Base-by-base conservation (phyloP, 768 basidiomycete species). In the Termitomyces sp. region DNA sequence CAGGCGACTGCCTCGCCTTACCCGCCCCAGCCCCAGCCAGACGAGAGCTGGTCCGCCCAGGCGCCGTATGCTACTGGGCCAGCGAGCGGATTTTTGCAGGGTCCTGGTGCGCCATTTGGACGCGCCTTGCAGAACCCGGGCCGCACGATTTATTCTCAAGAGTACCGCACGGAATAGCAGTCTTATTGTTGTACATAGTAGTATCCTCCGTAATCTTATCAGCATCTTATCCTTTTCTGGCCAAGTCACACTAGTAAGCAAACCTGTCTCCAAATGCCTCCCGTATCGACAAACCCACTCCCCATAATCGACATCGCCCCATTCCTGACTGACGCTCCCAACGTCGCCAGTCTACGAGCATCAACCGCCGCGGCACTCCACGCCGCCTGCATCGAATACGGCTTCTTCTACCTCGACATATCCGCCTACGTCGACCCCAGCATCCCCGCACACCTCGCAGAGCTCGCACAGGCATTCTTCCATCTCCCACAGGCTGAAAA, bases 401-500 rank as follows among this genome's bases (percentile, higher is more conserved):
- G 94, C 0, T 96, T 96, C 79, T 94, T 96, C 74, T 96, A 95
- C 70, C 76, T 94, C 46, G 82, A 92, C 59, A 74, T 93, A 46
- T 80, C 83, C 2, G 71, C 77, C 4, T 89, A 76, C 61, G 70
- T 87, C 14, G 74, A 84, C 36, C 72, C 71, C 0, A 65, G 74
- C 0, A 87, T 92, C 63, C 79, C 86, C 10, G 83, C 86, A 43
- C 83, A 87, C 60, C 79, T 94, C 7, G 69, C 82, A 0, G 71
- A 71, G 8, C 75, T 92, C 2, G 92, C 85, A 1, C 76, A 83
- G 26, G 73, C 82, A 51, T 96, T 96, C 75, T 95, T 95, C 64
- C 63, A 68, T 18, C 70, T 85, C 16, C 84, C 90, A 0, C 82
- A 88, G 57, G 83, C 78, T n/a, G 87, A 88, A 65, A 96, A 95